Base-by-base conservation (phyloP, 2,329 filamentous ascomycete species). In the Zopfia rhizophila region DNA sequence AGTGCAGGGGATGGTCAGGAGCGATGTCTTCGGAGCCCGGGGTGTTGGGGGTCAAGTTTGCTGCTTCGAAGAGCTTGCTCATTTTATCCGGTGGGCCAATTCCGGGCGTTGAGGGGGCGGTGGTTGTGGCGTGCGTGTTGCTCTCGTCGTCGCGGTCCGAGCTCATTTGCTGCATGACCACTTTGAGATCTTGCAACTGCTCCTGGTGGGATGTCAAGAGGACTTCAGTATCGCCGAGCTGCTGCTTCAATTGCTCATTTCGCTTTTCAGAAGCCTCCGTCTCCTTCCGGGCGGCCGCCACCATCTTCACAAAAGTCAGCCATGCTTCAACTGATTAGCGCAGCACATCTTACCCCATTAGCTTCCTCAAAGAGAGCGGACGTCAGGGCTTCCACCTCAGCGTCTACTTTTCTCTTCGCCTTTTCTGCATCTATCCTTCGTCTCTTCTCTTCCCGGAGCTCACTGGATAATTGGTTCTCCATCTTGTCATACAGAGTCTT, bases 301-400 rank as follows among this genome's bases (percentile, higher is more conserved):
- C 94, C 93, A 99, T 97, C 80, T 86, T 53, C 25, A 51, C 42
- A 28, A 27, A 3, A 14, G 37, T 61, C 47, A 65, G 63, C 54
- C 27, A 24, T 8, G 28, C n/a, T 21, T 16, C 8, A 5, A 19
- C 19, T 3, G 16, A 27, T 6, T 3, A 17, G 19, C 25, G 29
- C 11, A 23, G 25, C 24, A 35, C 5, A 33, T 68, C 73, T 48
- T 68, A 86, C 83, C 72, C 89, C 92, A 75, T 99, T 97, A 37
- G 94, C 94, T 77, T 99, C 93, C 68, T 97, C 91, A 54, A 99
- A 99, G n/a, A 99, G 81, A 19, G 91, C 91, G 1, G 91, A 86
- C 0, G 94, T 97, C 54, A 99, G 74, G 39, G 85, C 90, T 74
- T 97, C 94, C 32, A 99, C 77, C 72, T 99, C 94, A 58, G 89